Evolutionary conservation across 805 yeast species (phyloP), one percentile per base, ranked within the genome.

Genomic region (Candida sonorensis): DNA sequence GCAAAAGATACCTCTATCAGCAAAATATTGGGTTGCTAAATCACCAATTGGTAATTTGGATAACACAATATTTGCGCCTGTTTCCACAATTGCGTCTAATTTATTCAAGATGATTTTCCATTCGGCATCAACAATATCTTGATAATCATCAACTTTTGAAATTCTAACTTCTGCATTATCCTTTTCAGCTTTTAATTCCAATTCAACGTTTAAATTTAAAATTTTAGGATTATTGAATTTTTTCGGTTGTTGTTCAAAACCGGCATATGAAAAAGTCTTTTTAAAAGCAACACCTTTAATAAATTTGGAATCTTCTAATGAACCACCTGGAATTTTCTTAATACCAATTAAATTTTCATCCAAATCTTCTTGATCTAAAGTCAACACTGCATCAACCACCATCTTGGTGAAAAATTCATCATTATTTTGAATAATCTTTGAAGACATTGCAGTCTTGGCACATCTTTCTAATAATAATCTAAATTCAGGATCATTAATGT

Each of bases 131-230:
- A 92, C 98, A 36, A 92, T 81, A 21, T 81, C 86, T 66, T 92
- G 98, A 62, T 92, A 92, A 50, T 90, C 97, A 37, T 75, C 72
- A 35, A 92, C 97, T 57, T 87, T 81, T 50, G 85, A 94, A 31
- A 92, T 92, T 46, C 98, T 76, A 21, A 92, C 97, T 67, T 92
- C 98, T 8, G 98, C 98, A 55, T 92, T 92, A 59, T 92, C 98
- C 66, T 87, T 90, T 65, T 92, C 98, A 2, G 97, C 97, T 64
- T 92, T 92, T 54, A 92, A 75, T 65, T 92, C 98, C 46, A 92
- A 71, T 59, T 92, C 98, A 25, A 92, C 88, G 53, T 92, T 92
- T 52, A 92, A 69, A 48, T 79, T 75, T 36, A 92, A 65, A 42
- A 92, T 76, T 59, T 80, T 84, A 29, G 98, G 96, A 57, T 84